Conservation (phyloP, 768 basidiomycete species). For the Trametes cubensis region DNA sequence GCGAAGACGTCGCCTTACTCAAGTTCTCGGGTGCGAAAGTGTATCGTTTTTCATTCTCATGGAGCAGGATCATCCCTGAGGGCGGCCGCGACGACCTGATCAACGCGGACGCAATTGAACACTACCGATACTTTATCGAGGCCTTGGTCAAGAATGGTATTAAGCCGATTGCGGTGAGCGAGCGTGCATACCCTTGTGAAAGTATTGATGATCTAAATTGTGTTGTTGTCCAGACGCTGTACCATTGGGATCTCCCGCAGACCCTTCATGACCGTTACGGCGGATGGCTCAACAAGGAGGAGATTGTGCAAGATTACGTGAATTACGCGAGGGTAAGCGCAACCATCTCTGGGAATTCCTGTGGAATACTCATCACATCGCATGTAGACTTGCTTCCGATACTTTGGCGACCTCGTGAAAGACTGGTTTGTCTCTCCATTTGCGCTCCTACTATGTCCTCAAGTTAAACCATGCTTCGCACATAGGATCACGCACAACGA, state of each 20-base stretch:
- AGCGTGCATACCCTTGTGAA: background rate
- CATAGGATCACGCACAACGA: constrained; percentile 51
- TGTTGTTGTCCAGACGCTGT: constrained; percentile 45
- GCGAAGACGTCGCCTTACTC: constrained; percentile 48
- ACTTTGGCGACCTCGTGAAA: constrained; percentile 52
- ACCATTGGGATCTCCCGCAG: constrained; percentile 59
- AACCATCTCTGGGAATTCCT: background rate
- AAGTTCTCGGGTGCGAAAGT: constrained; percentile 49
- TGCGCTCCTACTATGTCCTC: background rate
- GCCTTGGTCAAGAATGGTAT: constrained; percentile 49
- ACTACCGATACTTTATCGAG: constrained; percentile 50
- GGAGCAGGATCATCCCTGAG: constrained; percentile 56
- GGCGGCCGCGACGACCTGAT: constrained; percentile 50
- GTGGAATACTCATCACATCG: background rate
- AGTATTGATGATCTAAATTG: no score
- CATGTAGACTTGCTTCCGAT: constrained; percentile 44
- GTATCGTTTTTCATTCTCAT: constrained; percentile 56
- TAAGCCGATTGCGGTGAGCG: constrained; percentile 45
- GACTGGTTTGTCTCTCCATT: constrained; percentile 40
- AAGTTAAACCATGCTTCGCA: background rate
- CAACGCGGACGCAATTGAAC: constrained; percentile 48
- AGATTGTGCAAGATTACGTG: constrained; percentile 49
- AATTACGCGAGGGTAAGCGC: constrained; percentile 44
- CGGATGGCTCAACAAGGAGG: constrained; percentile 52
- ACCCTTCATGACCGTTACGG: constrained; percentile 50